A percentile compares a stretch with the other conserved stretches of the same genome.
Conservation (phyloP, 2,329 filamentous ascomycete genomes). For the Botryotinia globosa region DNA sequence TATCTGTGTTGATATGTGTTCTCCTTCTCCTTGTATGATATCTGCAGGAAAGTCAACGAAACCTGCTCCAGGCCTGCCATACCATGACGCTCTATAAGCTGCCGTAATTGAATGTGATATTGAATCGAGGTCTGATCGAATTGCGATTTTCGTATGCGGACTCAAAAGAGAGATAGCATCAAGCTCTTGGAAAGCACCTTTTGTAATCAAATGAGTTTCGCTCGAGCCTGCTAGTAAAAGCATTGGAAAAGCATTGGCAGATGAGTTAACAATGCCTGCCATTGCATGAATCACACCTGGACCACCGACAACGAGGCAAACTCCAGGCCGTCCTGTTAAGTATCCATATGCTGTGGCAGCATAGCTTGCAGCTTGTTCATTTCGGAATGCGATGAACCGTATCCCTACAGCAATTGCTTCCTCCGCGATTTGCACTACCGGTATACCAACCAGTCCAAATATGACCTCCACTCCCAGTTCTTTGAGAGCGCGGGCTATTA, state of each 20-base stretch:
- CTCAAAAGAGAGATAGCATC: constrained; percentile 52
- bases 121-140: constrained; percentile 46
- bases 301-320: constrained; percentile 58
- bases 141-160: constrained; percentile 51
- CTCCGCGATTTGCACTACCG: constrained; percentile 55
- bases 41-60: constrained; percentile 57
- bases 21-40: constrained; percentile 47
- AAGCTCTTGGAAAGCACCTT: constrained; percentile 57
- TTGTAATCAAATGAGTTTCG: constrained; percentile 50
- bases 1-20: constrained; percentile 29
- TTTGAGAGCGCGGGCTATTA: constrained; percentile 34
- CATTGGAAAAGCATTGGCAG: constrained; percentile 54
- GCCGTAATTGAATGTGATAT: constrained; percentile 48
- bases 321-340: constrained; percentile 53
- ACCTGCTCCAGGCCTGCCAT: constrained; percentile 51
- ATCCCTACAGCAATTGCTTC: constrained; percentile 55
- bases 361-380: constrained; percentile 58
- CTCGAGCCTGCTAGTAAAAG: constrained; percentile 53
- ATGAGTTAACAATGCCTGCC: constrained; percentile 53
- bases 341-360: constrained; percentile 58
- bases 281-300: constrained; percentile 57
- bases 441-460: constrained; percentile 36
- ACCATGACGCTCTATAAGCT: constrained; percentile 53
- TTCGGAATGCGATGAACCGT: constrained; percentile 56
- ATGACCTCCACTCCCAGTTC: constrained; percentile 35